These are phyloP conservation scores for Colletotrichum sp. DNA, from an alignment of 2,329 filamentous ascomycete species.

Conservation along the genomic window DNA sequence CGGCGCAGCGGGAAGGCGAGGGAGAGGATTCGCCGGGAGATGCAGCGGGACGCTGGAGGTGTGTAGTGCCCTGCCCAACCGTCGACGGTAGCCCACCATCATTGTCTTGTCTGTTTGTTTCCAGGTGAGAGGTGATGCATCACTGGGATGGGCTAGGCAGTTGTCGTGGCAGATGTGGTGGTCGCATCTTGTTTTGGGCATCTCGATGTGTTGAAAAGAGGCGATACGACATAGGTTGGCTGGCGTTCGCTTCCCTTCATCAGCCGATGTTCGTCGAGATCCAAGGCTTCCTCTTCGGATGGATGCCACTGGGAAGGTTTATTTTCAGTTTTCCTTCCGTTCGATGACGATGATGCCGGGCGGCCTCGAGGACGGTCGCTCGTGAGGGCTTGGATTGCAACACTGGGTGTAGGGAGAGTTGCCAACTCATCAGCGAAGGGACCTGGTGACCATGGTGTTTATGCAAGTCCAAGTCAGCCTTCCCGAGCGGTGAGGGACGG, in stretches of 20 bases:
- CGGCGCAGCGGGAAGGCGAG: conserved; percentile 2
- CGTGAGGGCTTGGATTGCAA: not conserved
- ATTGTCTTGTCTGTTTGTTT: not conserved
- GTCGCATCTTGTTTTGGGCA: not conserved
- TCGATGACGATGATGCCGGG: not conserved
- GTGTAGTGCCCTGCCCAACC: not conserved
- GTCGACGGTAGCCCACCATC: not conserved
- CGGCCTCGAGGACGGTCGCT: not conserved
- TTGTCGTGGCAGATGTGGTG: not conserved
- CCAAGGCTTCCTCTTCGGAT: not conserved
- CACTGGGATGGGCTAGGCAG: not conserved
- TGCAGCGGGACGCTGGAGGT: conserved; percentile 2
- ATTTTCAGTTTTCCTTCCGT: not conserved
- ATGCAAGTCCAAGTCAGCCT: conserved; percentile 24
- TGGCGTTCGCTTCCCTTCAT: not conserved
- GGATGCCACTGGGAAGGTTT: not conserved
- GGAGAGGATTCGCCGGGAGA: conserved; percentile 3
- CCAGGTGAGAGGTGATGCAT: not conserved
- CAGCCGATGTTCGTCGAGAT: not conserved
- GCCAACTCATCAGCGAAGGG: conserved; percentile 19
- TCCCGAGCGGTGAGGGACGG: conserved; percentile 16
- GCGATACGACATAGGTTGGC: not conserved
- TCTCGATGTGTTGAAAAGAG: conserved; percentile 1
- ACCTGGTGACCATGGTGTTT: conserved; percentile 20
- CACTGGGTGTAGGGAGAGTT: conserved; percentile 9